Evolutionary conservation across 306 rosid genomes (phyloP).

Genomic region (Echinosophora koreensis): DNA sequence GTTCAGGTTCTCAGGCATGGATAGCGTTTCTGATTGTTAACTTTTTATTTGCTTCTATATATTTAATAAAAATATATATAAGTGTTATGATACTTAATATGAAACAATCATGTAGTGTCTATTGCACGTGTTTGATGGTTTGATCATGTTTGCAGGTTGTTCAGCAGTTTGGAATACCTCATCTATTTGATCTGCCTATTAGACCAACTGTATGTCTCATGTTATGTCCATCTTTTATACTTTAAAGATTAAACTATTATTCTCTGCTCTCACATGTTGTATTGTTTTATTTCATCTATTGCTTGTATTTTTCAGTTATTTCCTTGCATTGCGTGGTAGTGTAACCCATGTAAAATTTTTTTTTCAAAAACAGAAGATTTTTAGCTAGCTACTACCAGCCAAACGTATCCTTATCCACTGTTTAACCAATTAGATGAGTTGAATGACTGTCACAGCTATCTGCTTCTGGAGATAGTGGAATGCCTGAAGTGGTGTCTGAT

Average conservation of each 20-base stretch:
- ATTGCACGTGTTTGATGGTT: constrained; percentile 38
- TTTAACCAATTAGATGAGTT: constrained; percentile 15
- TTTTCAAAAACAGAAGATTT: neutral
- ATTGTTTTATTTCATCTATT: constrained; percentile 1
- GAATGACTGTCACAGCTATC: constrained; percentile 68
- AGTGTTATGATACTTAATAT: constrained; percentile 14
- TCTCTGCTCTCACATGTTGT: constrained; percentile 10
- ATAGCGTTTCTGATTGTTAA: constrained; percentile 11
- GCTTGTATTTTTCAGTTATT: neutral
- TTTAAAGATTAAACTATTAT: constrained; percentile 26
- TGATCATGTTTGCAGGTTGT: constrained; percentile 76
- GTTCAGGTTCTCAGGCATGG: constrained; percentile 94
- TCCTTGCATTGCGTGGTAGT: neutral
- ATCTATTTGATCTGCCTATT: constrained; percentile 94
- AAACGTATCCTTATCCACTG: neutral
- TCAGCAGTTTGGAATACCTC: constrained; percentile 98
- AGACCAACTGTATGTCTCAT: constrained; percentile 81
- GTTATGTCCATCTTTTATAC: constrained; percentile 19
- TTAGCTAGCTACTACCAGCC: neutral
- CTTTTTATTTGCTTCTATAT: constrained; percentile 38
- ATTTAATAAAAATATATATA: constrained; percentile 19
- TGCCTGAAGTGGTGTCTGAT: constrained; percentile 94
- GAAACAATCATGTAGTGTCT: constrained; percentile 14
- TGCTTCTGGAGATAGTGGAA: constrained; percentile 96
- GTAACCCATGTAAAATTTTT: neutral